Evolutionary conservation across 306 rosid species (phyloP).

Genomic region (Quercus mongolica): DNA sequence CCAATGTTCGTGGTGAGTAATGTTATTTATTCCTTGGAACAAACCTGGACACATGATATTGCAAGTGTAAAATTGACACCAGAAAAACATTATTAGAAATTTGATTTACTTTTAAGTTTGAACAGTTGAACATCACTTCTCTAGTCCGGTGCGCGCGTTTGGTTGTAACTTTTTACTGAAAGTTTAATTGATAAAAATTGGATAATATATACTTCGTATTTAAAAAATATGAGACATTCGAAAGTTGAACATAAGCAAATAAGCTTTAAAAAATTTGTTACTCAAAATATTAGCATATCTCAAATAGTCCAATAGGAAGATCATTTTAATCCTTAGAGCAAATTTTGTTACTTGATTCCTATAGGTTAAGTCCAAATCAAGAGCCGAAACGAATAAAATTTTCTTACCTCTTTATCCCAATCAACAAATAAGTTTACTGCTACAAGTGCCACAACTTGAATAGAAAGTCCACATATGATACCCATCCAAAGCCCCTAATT

Average conservation of each 20-base stretch:
- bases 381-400: background rate
- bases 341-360: background rate
- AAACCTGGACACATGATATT: background rate
- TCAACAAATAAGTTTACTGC: constrained; percentile 29
- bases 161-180: too few relatives aligned
- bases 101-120: background rate
- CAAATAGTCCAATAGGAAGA: too few relatives aligned
- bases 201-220: too few relatives aligned
- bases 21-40: background rate
- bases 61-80: background rate
- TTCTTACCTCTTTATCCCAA: constrained; percentile 41
- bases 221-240: too few relatives aligned
- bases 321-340: too few relatives aligned
- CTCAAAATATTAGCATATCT: too few relatives aligned
- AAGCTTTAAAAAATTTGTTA: too few relatives aligned
- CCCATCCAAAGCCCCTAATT: constrained; percentile 63
- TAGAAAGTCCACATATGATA: constrained; percentile 51
- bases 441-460: constrained; percentile 42
- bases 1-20: background rate
- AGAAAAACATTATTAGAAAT: background rate
- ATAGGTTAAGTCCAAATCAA: background rate
- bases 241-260: background rate
- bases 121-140: too few relatives aligned
- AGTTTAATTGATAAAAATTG: too few relatives aligned
- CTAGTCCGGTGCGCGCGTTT: too few relatives aligned